Percentiles rank a stretch among this genome's conserved stretches.
Conservation (phyloP, 805 yeast genomes). For the Saccharomycopsis selenospora region DNA sequence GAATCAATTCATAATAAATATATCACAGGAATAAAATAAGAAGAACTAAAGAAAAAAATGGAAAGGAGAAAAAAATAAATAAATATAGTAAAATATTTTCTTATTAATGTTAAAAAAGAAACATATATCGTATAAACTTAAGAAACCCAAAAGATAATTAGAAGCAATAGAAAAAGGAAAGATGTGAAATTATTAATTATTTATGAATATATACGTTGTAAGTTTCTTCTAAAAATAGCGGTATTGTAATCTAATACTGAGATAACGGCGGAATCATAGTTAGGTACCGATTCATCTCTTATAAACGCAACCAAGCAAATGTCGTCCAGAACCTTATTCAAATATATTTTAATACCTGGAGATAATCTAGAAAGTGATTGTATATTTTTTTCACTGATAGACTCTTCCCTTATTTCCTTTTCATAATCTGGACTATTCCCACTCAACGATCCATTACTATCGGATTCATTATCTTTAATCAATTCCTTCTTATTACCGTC, state of each 20-base stretch:
- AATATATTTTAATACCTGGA: conserved; percentile 75
- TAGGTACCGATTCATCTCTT: conserved; percentile 48
- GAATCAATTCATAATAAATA: no score
- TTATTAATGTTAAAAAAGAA: no score
- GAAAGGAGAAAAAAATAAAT: no score
- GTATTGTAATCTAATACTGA: conserved; percentile 87
- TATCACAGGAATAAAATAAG: no score
- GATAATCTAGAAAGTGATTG: conserved; percentile 70
- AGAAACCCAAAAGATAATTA: no score
- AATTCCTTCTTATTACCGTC: conserved; percentile 7
- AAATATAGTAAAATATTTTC: no score
- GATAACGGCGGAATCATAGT: conserved; percentile 36
- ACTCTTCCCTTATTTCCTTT: conserved; percentile 10
- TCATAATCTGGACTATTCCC: conserved; percentile 14
- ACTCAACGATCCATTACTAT: conserved; percentile 2
- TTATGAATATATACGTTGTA: conserved; percentile 60
- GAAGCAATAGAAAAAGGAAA: no score
- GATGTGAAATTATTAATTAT: no score
- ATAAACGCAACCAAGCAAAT: conserved; percentile 84
- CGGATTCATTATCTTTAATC: neutral
- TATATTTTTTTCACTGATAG: conserved; percentile 31
- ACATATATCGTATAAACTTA: no score
- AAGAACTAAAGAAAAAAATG: no score
- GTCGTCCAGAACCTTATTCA: conserved; percentile 90
- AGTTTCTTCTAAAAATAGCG: conserved; percentile 65